phyloP scores from a whole-genome alignment of 2,329 filamentous ascomycete genomes.

The Arthrobotrys entomopaga region DNA sequence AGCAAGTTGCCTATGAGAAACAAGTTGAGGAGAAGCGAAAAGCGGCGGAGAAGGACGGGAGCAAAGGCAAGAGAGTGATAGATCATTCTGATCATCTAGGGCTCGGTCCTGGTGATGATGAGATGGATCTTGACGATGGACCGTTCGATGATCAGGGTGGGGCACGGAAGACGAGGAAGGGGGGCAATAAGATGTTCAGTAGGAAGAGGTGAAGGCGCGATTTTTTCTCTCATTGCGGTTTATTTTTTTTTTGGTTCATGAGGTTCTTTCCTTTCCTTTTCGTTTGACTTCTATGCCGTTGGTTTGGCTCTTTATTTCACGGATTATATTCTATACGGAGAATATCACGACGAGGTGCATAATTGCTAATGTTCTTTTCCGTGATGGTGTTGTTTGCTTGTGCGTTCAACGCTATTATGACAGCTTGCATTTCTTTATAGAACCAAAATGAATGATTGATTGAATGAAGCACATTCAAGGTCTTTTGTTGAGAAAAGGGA shows the following conservation, averaged over 20 bases:
- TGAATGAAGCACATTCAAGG: slow-evolving; percentile 7
- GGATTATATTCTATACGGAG: slow-evolving; percentile 3
- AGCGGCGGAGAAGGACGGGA: slow-evolving; percentile 45
- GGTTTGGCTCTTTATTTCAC: slow-evolving; percentile 12
- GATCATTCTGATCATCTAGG: slow-evolving; percentile 55
- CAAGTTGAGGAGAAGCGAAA: slow-evolving; percentile 66
- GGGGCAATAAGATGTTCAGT: slow-evolving; percentile 56
- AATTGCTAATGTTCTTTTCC: slow-evolving; percentile 48
- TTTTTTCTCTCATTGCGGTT: slow-evolving; percentile 3
- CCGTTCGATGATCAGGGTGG: slow-evolving; percentile 54
- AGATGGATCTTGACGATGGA: slow-evolving; percentile 58
- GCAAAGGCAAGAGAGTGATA: slow-evolving; percentile 59
- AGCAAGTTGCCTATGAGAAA: slow-evolving; percentile 66
- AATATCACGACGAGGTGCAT: slow-evolving; percentile 16
- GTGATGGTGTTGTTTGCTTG: slow-evolving; percentile 46
- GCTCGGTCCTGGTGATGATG: slow-evolving; percentile 59
- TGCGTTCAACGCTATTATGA: slow-evolving; percentile 51
- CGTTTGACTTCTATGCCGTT: slow-evolving; percentile 2
- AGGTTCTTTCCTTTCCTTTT: slow-evolving; percentile 6
- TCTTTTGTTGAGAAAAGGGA: neutral
- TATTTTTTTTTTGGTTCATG: neutral
- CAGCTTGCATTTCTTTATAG: slow-evolving; percentile 35
- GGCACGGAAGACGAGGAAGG: slow-evolving; percentile 57
- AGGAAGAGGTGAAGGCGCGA: slow-evolving; percentile 55
- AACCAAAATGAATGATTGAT: slow-evolving; percentile 31